Evolutionary conservation across 169 alveolate genomes (phyloP).

Genomic region (Eimeria sp.): DNA sequence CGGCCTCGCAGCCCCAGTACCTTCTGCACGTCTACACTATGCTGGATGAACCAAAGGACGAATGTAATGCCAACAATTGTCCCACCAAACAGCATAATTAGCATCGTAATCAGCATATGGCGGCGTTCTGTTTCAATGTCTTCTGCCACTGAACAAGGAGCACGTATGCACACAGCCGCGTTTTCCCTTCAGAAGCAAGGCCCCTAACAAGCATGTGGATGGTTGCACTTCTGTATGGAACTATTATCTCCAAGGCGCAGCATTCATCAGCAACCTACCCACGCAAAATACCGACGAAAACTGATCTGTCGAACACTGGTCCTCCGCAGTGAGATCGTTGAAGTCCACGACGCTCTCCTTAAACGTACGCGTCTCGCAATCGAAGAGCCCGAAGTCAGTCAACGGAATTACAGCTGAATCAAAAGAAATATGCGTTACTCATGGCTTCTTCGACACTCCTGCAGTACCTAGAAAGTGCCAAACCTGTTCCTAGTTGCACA

Average conservation of each 20-base stretch:
- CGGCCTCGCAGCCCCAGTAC: constrained; percentile 57
- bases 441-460: neutral
- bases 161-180: constrained; percentile 9
- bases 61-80: constrained; percentile 39
- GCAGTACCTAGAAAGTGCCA: neutral
- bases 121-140: constrained; percentile 65
- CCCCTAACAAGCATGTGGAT: neutral
- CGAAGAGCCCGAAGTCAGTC: constrained; percentile 12
- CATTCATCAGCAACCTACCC: constrained; percentile 17
- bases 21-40: constrained; percentile 76
- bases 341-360: constrained; percentile 27
- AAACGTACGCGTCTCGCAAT: constrained; percentile 74
- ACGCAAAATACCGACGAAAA: constrained; percentile 64
- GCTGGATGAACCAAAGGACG: constrained; percentile 75
- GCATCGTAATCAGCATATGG: constrained; percentile 17
- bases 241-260: neutral
- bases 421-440: neutral
- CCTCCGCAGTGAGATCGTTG: constrained; percentile 42
- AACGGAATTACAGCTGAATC: constrained; percentile 53
- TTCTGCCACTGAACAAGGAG: constrained; percentile 62
- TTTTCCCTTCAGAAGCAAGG: neutral
- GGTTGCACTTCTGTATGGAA: neutral
- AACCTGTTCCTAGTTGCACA: neutral
- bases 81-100: constrained; percentile 52
- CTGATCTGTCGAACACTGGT: constrained; percentile 34